A percentile compares a stretch with the other conserved stretches of the same genome.
Evolutionary conservation across 2,329 filamentous ascomycete genomes (phyloP).

Genomic region (Mollisiaceae sp.): DNA sequence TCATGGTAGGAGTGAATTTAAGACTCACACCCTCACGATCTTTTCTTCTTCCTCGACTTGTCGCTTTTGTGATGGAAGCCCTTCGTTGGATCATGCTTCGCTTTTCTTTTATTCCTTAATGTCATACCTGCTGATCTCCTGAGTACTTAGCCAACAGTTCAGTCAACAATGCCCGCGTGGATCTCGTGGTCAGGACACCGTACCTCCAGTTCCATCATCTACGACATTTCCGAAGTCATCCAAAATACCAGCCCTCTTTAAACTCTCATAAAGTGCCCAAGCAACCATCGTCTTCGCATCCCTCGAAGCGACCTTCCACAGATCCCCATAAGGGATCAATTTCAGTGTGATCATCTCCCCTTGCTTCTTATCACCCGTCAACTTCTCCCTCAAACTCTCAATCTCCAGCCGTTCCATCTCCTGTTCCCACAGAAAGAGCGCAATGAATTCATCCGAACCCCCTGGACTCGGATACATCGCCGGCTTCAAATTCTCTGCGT

Average conservation of each 20-base stretch:
- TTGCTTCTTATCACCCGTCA: slow-evolving; percentile 59
- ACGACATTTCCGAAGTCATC: neutral
- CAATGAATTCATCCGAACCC: slow-evolving; percentile 63
- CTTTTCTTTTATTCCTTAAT: slow-evolving; percentile 5
- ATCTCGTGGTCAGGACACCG: neutral
- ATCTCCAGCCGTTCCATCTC: slow-evolving; percentile 55
- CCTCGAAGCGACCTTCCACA: slow-evolving; percentile 59
- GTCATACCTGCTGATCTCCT: neutral
- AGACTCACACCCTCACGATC: neutral
- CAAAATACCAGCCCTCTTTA: slow-evolving; percentile 41
- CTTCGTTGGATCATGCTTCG: neutral
- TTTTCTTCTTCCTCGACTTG: slow-evolving; percentile 1
- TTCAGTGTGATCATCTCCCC: slow-evolving; percentile 65
- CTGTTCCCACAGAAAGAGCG: slow-evolving; percentile 59
- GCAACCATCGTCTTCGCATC: slow-evolving; percentile 63
- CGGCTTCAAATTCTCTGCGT: neutral
- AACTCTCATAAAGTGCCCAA: slow-evolving; percentile 61
- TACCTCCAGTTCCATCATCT: neutral
- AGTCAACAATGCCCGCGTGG: neutral
- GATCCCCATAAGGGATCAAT: slow-evolving; percentile 58
- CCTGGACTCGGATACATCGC: slow-evolving; percentile 62
- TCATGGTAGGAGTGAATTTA: too few species aligned
- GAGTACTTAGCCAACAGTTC: neutral
- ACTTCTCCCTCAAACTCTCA: slow-evolving; percentile 56
- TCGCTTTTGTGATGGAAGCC: neutral